Conservation (phyloP, 1,284 basidiomycete species). For the Athelia psychrophila region DNA sequence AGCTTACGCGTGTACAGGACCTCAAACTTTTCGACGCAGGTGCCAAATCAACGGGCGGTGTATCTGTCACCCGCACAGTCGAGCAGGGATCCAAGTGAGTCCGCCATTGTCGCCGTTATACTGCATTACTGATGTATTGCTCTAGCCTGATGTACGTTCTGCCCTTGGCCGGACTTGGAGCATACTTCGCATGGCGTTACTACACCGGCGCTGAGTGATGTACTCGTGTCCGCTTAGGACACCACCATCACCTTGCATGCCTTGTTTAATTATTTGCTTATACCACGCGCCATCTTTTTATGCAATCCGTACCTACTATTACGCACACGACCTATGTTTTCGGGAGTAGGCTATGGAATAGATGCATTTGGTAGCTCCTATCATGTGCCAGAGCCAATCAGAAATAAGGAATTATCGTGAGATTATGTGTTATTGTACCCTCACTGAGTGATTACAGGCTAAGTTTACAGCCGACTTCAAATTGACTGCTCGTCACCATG, state of each 20-base stretch:
- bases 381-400: background rate
- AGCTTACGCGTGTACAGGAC: slow-evolving; percentile 29
- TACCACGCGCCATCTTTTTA: background rate
- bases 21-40: slow-evolving; percentile 48
- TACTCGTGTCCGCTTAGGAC: background rate
- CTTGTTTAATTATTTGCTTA: too few relatives aligned
- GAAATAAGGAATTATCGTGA: too few relatives aligned
- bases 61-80: slow-evolving; percentile 38
- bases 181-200: slow-evolving; percentile 81
- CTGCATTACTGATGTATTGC: slow-evolving; percentile 7
- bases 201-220: slow-evolving; percentile 51
- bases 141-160: slow-evolving; percentile 74
- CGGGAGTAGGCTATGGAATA: background rate
- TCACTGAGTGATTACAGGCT: too few relatives aligned
- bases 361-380: background rate
- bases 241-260: background rate
- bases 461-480: too few relatives aligned
- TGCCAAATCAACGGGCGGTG: slow-evolving; percentile 18
- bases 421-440: too few relatives aligned
- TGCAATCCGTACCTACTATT: background rate
- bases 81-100: slow-evolving; percentile 72
- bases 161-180: slow-evolving; percentile 71
- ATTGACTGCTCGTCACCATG: too few relatives aligned
- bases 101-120: background rate
- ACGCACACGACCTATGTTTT: too few relatives aligned